phyloP scores from a whole-genome alignment of 78 protist genomes.

The Dictyostelium capitatum region DNA sequence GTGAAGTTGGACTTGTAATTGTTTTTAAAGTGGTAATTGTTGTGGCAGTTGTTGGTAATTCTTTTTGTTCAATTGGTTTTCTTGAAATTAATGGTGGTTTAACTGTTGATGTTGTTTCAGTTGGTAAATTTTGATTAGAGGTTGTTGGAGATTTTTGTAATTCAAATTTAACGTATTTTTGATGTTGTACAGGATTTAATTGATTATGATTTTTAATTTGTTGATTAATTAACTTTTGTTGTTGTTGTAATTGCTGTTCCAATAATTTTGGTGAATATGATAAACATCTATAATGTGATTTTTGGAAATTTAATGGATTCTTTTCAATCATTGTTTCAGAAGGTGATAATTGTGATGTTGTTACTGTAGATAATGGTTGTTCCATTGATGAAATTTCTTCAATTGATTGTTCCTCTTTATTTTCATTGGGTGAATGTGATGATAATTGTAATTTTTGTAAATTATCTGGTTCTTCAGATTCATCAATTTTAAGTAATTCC shows the following conservation, averaged over 20 bases:
- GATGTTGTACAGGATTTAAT: not conserved
- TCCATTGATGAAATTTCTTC: not conserved
- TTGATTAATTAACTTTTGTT: not conserved
- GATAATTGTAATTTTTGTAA: not conserved
- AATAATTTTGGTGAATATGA: slow-evolving; percentile 52
- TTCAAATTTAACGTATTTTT: slow-evolving; percentile 6
- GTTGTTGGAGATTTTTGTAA: not conserved
- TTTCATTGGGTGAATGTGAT: no score
- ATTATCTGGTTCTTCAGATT: not conserved
- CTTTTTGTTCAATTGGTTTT: slow-evolving; percentile 3
- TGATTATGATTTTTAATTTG: slow-evolving; percentile 2
- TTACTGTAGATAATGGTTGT: not conserved
- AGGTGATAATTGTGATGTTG: not conserved
- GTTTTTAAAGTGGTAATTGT: no score
- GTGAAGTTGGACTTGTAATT: not conserved
- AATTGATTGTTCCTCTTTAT: not conserved
- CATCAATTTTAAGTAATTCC: not conserved
- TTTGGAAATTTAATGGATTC: slow-evolving; percentile 27
- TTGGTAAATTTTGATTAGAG: not conserved
- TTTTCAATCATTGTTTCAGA: not conserved
- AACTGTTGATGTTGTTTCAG: not conserved
- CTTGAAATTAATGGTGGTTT: slow-evolving; percentile 61
- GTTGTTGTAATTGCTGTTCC: slow-evolving; percentile 11
- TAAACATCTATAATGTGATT: slow-evolving; percentile 50
- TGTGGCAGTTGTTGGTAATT: not conserved